Base-by-base conservation (phyloP, 208 protist species). In the Leishmania aethiopica region DNA sequence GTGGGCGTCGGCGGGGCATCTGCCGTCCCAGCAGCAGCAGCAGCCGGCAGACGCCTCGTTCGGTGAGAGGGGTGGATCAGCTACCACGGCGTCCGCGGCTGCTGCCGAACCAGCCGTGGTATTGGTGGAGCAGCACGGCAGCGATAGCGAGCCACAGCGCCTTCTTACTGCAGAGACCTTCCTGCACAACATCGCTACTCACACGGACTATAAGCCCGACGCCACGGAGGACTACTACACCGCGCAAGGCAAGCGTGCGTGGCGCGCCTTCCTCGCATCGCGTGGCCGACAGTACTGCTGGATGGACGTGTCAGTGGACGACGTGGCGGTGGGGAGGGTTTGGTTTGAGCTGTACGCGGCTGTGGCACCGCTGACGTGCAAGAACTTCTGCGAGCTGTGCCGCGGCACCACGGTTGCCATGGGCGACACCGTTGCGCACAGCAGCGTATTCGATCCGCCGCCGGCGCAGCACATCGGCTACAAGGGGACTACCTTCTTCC, bases 371-470 rank as follows among this genome's bases (percentile, higher is more conserved):
- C 90, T 95, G 66, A 99, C 98, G 25, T 94, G 89, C 70, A 87
- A 94, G 45, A 99, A 99, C 86, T 99, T 99, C 77, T 93, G 92
- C 84, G 90, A 84, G 42, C 85, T 99, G 47, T 97, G 94, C 88
- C 88, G 85, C 13, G 97, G 96, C 37, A 88, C 94, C 76, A 60
- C 87, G 7, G 89, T 89, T 2, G 84, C 64, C 15, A 83, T 87
- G 40, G 49, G n/a, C 60, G 19, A 57, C 42, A 59, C 62, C 59
- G 64, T 32, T 25, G 19, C n/a, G 25, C 15, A 3, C 51, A 11
- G 32, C 37, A 55, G 64, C 37, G 35, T 60, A 5, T 81, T 85
- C 62, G 80, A 78, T n/a, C 13, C 66, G 8, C 28, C 70, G 28
- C 49, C 78, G 35, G 80, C 84, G 42, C 42, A 35, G 40, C 55